Evolutionary conservation across 2,329 filamentous ascomycete genomes (phyloP).

Genomic region (Peltaster fructicola): DNA sequence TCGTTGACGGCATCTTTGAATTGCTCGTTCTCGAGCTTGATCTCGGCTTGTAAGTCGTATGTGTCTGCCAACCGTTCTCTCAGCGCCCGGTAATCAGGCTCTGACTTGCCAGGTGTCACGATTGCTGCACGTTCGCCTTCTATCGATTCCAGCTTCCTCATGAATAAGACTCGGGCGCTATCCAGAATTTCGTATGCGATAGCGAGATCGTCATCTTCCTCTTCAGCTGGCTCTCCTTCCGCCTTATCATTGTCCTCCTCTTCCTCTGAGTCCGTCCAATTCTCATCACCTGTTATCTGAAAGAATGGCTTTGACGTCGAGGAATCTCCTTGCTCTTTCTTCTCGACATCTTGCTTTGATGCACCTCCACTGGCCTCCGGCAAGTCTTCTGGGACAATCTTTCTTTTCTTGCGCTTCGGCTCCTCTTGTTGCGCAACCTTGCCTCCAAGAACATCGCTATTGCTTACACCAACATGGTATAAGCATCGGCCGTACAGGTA

Average conservation of each 20-base stretch:
- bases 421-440: slow-evolving; percentile 43
- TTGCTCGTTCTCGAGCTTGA: slow-evolving; percentile 90
- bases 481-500: slow-evolving; percentile 88
- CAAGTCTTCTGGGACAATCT: slow-evolving; percentile 17
- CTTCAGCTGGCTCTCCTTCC: slow-evolving; percentile 25
- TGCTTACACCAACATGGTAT: slow-evolving; percentile 84
- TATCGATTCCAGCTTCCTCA: slow-evolving; percentile 35
- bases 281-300: slow-evolving; percentile 86
- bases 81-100: slow-evolving; percentile 35
- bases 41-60: slow-evolving; percentile 85
- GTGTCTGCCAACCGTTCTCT: slow-evolving; percentile 84
- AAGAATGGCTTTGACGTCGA: slow-evolving; percentile 60
- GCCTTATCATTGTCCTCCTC: slow-evolving; percentile 29
- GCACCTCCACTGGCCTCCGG: slow-evolving; percentile 24
- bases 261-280: slow-evolving; percentile 69
- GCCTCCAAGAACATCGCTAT: slow-evolving; percentile 84
- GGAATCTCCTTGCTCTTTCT: slow-evolving; percentile 20
- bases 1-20: slow-evolving; percentile 80
- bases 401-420: slow-evolving; percentile 33
- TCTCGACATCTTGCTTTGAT: slow-evolving; percentile 28
- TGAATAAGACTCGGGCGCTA: slow-evolving; percentile 40
- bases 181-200: slow-evolving; percentile 48
- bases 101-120: neutral
- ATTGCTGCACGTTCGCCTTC: slow-evolving; percentile 15
- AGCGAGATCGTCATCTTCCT: slow-evolving; percentile 44